These are phyloP conservation scores for Phaeotremella skinneri DNA, from an alignment of 768 basidiomycete genomes.

Conservation along the genomic window DNA sequence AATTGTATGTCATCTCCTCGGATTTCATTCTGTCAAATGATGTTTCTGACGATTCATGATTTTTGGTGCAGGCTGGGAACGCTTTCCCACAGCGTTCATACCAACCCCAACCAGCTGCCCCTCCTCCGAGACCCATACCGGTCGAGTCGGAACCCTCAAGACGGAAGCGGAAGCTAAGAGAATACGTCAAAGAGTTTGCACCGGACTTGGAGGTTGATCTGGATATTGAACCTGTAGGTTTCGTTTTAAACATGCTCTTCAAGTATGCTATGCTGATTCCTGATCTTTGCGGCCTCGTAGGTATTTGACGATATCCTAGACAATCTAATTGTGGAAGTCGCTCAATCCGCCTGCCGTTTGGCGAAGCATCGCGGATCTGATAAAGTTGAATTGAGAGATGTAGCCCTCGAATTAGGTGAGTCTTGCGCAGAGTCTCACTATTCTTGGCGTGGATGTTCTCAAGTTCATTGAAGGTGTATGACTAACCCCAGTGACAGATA, in stretches of 20 bases:
- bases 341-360: constrained; percentile 25
- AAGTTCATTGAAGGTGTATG: background rate
- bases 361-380: constrained; percentile 36
- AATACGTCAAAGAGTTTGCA: constrained; percentile 30
- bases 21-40: too few species aligned
- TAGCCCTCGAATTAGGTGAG: constrained; percentile 37
- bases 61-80: background rate
- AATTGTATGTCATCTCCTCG: background rate
- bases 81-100: background rate
- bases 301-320: constrained; percentile 34
- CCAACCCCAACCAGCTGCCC: constrained; percentile 6
- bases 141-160: constrained; percentile 28
- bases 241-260: background rate
- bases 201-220: constrained; percentile 38
- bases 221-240: constrained; percentile 33
- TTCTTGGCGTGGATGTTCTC: background rate
- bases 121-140: constrained; percentile 15
- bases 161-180: constrained; percentile 37
- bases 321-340: constrained; percentile 25
- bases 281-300: constrained; percentile 21
- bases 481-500: constrained; percentile 3
- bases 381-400: constrained; percentile 41
- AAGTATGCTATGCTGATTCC: too few species aligned
- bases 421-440: background rate
- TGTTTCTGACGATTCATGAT: background rate